A percentile compares a stretch with the other conserved stretches of the same genome.
phyloP scores from a whole-genome alignment of 177 flowering plant species.

The Tripterygium wilfordii region DNA sequence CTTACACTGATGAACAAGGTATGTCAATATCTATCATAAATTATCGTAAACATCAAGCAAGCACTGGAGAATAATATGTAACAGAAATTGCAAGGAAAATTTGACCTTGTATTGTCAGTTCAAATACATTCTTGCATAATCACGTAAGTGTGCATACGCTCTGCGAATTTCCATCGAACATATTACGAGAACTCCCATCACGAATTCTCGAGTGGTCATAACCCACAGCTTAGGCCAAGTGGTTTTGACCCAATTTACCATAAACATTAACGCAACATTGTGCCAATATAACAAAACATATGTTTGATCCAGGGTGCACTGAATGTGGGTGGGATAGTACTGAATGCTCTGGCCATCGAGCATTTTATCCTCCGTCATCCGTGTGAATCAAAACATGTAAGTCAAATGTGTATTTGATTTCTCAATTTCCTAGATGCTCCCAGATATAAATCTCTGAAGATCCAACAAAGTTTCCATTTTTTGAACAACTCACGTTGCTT shows the following conservation, averaged over 20 bases:
- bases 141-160: no score
- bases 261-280: no score
- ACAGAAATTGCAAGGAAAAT: not conserved
- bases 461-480: not conserved
- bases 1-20: slow-evolving; percentile 81
- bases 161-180: no score
- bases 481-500: no score
- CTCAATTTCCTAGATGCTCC: no score
- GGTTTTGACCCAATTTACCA: no score
- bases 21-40: slow-evolving; percentile 2
- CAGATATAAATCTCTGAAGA: no score
- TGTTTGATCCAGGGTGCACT: slow-evolving; percentile 57
- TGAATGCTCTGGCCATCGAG: slow-evolving; percentile 83
- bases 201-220: no score
- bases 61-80: not conserved
- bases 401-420: slow-evolving; percentile 10
- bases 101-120: no score
- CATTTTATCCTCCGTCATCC: slow-evolving; percentile 89
- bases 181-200: no score
- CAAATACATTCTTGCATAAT: no score
- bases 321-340: slow-evolving; percentile 78
- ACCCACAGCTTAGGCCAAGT: no score
- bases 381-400: slow-evolving; percentile 42
- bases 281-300: slow-evolving; percentile 1
- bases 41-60: not conserved